These are phyloP conservation scores for Agrocybe praecox DNA, from an alignment of 768 basidiomycete species.

Conservation along the genomic window DNA sequence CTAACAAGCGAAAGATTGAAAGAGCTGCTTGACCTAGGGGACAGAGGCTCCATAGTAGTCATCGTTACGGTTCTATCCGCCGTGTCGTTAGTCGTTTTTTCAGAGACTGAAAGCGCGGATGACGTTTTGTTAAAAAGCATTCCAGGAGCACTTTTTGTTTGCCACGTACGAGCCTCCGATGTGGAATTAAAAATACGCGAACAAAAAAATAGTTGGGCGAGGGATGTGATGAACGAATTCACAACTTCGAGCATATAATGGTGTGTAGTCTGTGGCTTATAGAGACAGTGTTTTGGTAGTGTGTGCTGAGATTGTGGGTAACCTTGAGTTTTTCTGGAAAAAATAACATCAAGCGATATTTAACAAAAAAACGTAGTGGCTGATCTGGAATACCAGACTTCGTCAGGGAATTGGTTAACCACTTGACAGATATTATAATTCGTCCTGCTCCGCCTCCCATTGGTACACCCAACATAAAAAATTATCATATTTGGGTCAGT, in stretches of 20 bases:
- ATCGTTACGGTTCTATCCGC: not conserved
- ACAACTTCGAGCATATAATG: constrained; percentile 16
- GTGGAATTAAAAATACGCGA: constrained; percentile 16
- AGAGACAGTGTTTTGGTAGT: constrained; percentile 16
- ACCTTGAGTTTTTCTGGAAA: no score
- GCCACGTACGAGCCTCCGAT: constrained; percentile 7
- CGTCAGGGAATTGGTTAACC: not conserved
- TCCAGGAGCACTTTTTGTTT: constrained; percentile 1
- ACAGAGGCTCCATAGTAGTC: not conserved
- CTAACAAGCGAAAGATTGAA: constrained; percentile 20
- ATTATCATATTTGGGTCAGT: no score
- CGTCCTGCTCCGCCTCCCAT: no score
- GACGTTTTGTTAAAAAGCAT: constrained; percentile 16
- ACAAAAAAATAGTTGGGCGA: constrained; percentile 18
- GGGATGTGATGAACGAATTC: constrained; percentile 13
- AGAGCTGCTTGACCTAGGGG: constrained; percentile 4
- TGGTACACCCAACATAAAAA: no score
- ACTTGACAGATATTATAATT: no score
- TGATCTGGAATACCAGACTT: no score
- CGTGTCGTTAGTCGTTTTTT: not conserved
- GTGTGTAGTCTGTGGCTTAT: constrained; percentile 1
- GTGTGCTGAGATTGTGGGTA: no score
- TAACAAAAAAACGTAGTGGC: no score
- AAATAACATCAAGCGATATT: no score
- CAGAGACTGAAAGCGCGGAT: constrained; percentile 10